These are phyloP conservation scores for Ustilago tritici DNA, from an alignment of 1,284 basidiomycete genomes.

Conservation along the genomic window DNA sequence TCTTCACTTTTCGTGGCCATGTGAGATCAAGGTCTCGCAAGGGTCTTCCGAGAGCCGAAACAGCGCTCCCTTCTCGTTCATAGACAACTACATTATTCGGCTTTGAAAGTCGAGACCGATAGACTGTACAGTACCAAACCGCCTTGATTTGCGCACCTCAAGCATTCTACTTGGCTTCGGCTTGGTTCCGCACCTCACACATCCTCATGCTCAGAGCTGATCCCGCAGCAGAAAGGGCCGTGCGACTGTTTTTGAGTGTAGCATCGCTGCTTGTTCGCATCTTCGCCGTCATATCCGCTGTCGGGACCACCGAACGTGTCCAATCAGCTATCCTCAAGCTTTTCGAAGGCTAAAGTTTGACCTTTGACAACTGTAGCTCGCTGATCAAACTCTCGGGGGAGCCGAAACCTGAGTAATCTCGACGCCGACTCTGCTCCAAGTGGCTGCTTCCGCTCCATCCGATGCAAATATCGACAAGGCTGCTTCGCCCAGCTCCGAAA, in stretches of 20 bases:
- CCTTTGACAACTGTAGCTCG: neutral
- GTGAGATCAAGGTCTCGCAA: neutral
- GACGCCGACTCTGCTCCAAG: conserved; percentile 1
- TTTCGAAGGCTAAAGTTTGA: neutral
- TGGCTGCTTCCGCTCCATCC: conserved; percentile 22
- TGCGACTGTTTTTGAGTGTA: neutral
- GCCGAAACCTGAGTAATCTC: conserved; percentile 4
- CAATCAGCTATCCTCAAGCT: neutral
- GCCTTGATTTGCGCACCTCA: neutral
- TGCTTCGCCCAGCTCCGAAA: conserved; percentile 18
- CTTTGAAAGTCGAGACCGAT: conserved; percentile 1
- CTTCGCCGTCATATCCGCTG: neutral
- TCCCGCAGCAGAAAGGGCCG: neutral
- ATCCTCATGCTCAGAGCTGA: neutral
- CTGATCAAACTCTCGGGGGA: neutral
- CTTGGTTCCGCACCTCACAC: neutral
- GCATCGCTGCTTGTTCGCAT: neutral
- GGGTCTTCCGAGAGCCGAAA: conserved; percentile 14
- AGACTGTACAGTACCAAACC: neutral
- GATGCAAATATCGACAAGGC: neutral
- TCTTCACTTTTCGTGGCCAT: neutral
- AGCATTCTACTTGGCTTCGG: neutral
- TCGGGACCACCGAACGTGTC: neutral
- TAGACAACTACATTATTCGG: neutral
- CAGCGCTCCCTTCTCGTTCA: conserved; percentile 6